Conservation (phyloP, 2,329 filamentous ascomycete species). For the Botryosphaeria dothidea region DNA sequence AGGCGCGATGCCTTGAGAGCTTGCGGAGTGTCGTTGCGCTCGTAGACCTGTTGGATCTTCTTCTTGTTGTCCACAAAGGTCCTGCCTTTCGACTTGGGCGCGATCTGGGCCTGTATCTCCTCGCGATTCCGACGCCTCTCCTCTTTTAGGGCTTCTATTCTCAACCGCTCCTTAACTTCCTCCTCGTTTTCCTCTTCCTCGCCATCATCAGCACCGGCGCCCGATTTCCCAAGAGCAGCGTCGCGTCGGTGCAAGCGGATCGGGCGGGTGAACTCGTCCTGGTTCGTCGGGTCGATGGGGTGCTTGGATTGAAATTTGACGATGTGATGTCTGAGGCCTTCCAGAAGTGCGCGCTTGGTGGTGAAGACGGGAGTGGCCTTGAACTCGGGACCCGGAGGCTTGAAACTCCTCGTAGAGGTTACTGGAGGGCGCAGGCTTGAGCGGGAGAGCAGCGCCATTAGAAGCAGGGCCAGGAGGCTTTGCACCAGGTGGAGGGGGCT, state of each 20-base stretch:
- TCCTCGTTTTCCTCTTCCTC: conserved; percentile 64
- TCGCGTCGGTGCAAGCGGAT: conserved; percentile 88
- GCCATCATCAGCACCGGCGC: conserved; percentile 34
- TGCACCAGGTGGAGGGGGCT: neutral
- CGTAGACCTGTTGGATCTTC: conserved; percentile 83
- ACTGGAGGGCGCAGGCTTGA: neutral
- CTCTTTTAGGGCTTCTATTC: conserved; percentile 61
- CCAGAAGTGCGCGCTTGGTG: conserved; percentile 76
- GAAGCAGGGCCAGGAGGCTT: conserved; percentile 5
- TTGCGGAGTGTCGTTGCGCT: conserved; percentile 74
- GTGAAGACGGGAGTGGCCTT: neutral
- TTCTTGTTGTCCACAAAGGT: conserved; percentile 68
- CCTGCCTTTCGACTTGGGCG: conserved; percentile 65
- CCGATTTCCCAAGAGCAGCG: conserved; percentile 55
- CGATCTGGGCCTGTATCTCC: conserved; percentile 88
- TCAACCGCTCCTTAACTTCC: conserved; percentile 63
- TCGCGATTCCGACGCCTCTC: conserved; percentile 85
- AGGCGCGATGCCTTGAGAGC: conserved; percentile 65
- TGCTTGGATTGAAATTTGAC: conserved; percentile 74
- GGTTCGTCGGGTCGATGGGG: conserved; percentile 68
- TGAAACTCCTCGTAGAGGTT: conserved; percentile 12
- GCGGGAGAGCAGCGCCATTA: conserved; percentile 2
- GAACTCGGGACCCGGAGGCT: neutral
- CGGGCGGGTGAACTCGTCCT: conserved; percentile 81
- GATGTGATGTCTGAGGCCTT: conserved; percentile 82